Evolutionary conservation across 1,284 basidiomycete genomes (phyloP), one percentile per base, ranked within the genome.

Genomic region (Sporisorium exsertum): DNA sequence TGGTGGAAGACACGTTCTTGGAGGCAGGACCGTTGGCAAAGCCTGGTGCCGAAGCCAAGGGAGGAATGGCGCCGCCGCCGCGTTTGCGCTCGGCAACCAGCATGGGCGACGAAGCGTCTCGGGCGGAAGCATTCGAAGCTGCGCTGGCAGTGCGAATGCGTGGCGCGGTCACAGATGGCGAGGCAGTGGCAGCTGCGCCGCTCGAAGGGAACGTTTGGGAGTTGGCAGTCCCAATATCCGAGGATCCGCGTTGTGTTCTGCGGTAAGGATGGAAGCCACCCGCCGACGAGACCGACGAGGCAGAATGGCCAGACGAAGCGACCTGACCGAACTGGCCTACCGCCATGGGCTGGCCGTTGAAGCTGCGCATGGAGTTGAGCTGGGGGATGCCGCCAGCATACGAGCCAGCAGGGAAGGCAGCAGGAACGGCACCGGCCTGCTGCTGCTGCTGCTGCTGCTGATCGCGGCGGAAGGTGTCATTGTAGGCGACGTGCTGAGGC

Each of bases 211-310:
- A 72, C 22, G 45, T 58, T 16, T 72, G 69, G 13, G 50, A 59
- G 59, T 55, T 63, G 40, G 59, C 33, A 5, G 62, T 51, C 42
- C 73, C 78, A n/a, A 73, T 42, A 16, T 74, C 75, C 16, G 78
- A 78, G 46, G 64, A 60, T 29, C 74, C 58, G 29, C 75, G 71
- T 33, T 72, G 74, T 26, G 74, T 64, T 13, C 80, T 58, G 43
- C 81, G 76, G 54, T 83, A 81, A 15, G 81, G 81, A 59, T 83
- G 81, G 62, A 77, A 83, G 26, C 76, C 79, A 33, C 64, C 71
- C 13, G 68, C 55, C 6, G 66, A 66, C 5, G 71, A 72, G 50
- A 67, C 62, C 13, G 77, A 73, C 16, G 71, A 69, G 3, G 74
- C 55, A 3, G 76, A 74, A n/a, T 73, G 75, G 20, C 49, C 50